Conservation (phyloP, 208 protist genomes). For the Wallacemonas sp. region DNA sequence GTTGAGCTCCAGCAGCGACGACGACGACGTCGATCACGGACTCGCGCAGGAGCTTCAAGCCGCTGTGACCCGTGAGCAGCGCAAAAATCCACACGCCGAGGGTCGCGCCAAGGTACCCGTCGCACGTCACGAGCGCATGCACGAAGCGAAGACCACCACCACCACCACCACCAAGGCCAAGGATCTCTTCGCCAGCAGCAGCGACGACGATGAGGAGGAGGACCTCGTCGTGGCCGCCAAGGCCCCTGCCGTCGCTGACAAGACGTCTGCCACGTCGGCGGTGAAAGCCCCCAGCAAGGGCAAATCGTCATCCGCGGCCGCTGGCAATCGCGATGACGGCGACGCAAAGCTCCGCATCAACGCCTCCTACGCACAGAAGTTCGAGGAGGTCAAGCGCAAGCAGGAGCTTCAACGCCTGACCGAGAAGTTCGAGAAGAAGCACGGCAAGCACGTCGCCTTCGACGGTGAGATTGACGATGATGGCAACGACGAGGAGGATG, state of each 20-base stretch:
- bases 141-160: neutral
- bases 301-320: neutral
- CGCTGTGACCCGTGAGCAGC: conserved; percentile 42
- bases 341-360: conserved; percentile 65
- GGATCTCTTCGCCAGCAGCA: conserved; percentile 34
- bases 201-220: conserved; percentile 19
- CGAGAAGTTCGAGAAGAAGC: conserved; percentile 78
- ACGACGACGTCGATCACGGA: conserved; percentile 27
- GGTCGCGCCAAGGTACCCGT: conserved; percentile 40
- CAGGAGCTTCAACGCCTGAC: conserved; percentile 86
- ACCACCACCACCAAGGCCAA: conserved; percentile 15
- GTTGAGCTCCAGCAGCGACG: conserved; percentile 31
- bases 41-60: conserved; percentile 53
- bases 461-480: conserved; percentile 29
- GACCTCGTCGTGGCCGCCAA: conserved; percentile 1
- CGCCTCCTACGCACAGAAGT: conserved; percentile 74
- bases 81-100: conserved; percentile 74
- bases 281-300: neutral
- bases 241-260: neutral
- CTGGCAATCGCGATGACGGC: conserved; percentile 12
- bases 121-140: conserved; percentile 15
- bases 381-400: conserved; percentile 88
- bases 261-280: neutral
- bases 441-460: conserved; percentile 18
- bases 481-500: conserved; percentile 64